Evolutionary conservation across 2,329 filamentous ascomycete genomes (phyloP).

Genomic region (Fusarium nurragi): DNA sequence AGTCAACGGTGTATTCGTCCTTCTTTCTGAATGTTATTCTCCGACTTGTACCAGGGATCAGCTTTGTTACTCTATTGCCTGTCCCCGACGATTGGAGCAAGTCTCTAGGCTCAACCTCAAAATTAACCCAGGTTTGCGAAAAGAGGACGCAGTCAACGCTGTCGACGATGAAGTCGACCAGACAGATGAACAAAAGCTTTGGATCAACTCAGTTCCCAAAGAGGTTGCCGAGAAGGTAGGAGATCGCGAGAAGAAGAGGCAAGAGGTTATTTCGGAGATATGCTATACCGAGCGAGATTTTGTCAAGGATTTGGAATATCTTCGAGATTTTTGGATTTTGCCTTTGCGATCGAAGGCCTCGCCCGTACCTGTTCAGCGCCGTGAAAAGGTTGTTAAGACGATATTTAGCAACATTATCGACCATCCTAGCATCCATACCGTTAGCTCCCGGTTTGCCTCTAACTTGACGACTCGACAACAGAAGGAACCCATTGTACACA

Average conservation of each 20-base stretch:
- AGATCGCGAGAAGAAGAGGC: conserved; percentile 94
- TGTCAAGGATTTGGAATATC: conserved; percentile 97
- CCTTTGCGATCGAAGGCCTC: conserved; percentile 84
- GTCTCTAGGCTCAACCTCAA: conserved; percentile 94
- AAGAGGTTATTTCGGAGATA: conserved; percentile 97
- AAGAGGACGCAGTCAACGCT: conserved; percentile 63
- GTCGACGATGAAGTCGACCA: conserved; percentile 85
- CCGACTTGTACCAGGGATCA: conserved; percentile 96
- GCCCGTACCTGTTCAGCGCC: conserved; percentile 86
- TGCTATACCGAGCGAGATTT: conserved; percentile 99
- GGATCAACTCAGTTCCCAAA: conserved; percentile 98
- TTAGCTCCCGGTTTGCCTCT: conserved; percentile 89
- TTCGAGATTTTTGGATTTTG: conserved; percentile 98
- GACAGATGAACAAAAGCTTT: conserved; percentile 95
- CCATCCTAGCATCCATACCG: conserved; percentile 79
- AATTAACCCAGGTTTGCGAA: conserved; percentile 85
- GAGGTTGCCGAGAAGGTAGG: conserved; percentile 90
- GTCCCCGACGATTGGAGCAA: conserved; percentile 90
- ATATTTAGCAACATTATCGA: conserved; percentile 98
- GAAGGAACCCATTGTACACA: conserved; percentile 86
- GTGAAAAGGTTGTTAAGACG: conserved; percentile 89
- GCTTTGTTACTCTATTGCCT: conserved; percentile 97
- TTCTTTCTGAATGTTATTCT: conserved; percentile 97
- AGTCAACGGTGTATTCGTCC: conserved; percentile 95
- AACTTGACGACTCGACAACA: conserved; percentile 91